Percentiles rank a stretch among this genome's conserved stretches.
These are phyloP conservation scores for Candida insectalens DNA, from an alignment of 805 yeast genomes.

Conservation along the genomic window DNA sequence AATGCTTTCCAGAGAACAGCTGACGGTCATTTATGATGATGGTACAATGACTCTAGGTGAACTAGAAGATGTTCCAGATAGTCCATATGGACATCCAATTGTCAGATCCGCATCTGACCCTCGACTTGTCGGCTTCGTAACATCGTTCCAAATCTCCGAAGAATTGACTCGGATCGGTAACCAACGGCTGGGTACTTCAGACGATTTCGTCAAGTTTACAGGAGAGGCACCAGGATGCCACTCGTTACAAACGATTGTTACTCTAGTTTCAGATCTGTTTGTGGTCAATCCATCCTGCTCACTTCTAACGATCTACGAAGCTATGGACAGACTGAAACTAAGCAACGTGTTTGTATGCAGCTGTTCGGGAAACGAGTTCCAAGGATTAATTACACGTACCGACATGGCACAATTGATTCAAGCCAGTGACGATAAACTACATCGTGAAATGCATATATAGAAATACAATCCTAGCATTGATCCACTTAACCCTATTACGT, in stretches of 20 bases:
- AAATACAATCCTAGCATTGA: no score
- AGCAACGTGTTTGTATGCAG: conserved; percentile 21
- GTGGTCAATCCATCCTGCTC: conserved; percentile 22
- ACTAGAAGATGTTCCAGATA: conserved; percentile 16
- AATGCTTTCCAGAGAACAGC: conserved; percentile 24
- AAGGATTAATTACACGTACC: conserved; percentile 27
- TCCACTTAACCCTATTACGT: no score
- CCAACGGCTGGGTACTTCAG: conserved; percentile 7
- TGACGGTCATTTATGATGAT: conserved; percentile 24
- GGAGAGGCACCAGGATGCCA: conserved; percentile 8
- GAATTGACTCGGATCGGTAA: conserved; percentile 14
- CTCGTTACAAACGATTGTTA: conserved; percentile 10
- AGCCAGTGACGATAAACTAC: conserved; percentile 1
- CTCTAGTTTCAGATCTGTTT: conserved; percentile 10
- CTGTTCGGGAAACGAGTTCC: conserved; percentile 14
- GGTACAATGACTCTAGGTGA: conserved; percentile 17
- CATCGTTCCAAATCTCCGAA: conserved; percentile 25
- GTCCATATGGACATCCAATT: conserved; percentile 34
- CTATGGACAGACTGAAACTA: conserved; percentile 30
- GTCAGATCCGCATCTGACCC: conserved; percentile 26
- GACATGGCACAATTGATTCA: conserved; percentile 16
- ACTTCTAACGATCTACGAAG: conserved; percentile 26
- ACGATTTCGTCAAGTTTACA: conserved; percentile 10
- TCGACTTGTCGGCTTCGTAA: conserved; percentile 33
- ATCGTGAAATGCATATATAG: no score